Evolutionary conservation across 306 rosid genomes (phyloP), one percentile per base, ranked within the genome.

Genomic region (Vigna mungo): DNA sequence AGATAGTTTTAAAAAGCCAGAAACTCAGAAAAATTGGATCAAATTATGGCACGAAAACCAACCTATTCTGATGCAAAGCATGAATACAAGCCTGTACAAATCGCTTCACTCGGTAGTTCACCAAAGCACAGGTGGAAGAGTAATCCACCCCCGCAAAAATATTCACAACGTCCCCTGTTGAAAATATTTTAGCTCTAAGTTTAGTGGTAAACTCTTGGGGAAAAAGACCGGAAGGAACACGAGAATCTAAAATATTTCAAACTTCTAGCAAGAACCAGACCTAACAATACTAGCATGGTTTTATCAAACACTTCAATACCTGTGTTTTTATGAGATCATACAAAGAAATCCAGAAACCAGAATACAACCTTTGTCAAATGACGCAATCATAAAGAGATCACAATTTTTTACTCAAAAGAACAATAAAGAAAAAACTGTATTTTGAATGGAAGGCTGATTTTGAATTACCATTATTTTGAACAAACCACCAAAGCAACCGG

Each of bases 11-110:
- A 41, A n/a, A 47, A 51, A 78, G 23, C 55, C 72, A 3, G 36
- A 76, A 16, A 2, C 27, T 52, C 41, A 68, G 27, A 48, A 52
- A 41, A 14, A 27, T 71, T 52, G 39, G 70, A 48, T 21, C 61
- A 56, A 44, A 67, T 70, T 12, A 66, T 11, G 41, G 52, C 17
- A 68, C 8, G 25, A 66, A 68, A 56, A 41, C 86, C 64, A 80
- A 92, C 97, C 97, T 92, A 60, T 88, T 89, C 66, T 83, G 88
- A 79, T 92, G 91, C 56, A 90, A 74, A 25, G 97, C 92, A 83
- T 80, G 79, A 64, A 90, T 78, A 82, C 93, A 92, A 61, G 85
- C 78, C 71, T 82, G 82, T 55, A 82, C 87, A 80, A 92, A 79
- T 67, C 71, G 84, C 85, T 92, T 90, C 74, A 90, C 86, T 80